These are phyloP conservation scores for Cafeteria roenbergensis DNA, from an alignment of 108 stramenopile genomes.

Conservation along the genomic window DNA sequence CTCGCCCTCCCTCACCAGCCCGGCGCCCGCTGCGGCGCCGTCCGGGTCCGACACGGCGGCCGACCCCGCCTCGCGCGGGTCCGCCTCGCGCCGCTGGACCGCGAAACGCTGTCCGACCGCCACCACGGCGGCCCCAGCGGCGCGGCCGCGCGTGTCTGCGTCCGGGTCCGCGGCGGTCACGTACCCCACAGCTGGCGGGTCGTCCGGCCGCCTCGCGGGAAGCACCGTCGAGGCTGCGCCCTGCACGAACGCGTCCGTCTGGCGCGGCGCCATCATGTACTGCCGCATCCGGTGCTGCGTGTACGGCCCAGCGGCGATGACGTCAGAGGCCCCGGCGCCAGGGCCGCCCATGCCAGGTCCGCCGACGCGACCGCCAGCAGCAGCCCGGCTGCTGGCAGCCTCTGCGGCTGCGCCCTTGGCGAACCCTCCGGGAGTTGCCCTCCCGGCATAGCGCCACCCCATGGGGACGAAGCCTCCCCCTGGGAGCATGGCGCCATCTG, in stretches of 20 bases:
- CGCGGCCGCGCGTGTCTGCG: too few relatives aligned
- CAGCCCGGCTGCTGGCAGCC: too few relatives aligned
- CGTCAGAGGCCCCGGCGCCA: too few relatives aligned
- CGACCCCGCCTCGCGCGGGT: background rate
- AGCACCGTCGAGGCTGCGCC: background rate
- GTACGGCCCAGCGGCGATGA: background rate
- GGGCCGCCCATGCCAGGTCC: background rate
- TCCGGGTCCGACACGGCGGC: background rate
- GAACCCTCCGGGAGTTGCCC: background rate
- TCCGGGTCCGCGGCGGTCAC: too few relatives aligned
- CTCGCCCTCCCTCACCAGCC: background rate
- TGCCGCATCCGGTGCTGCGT: constrained; percentile 9
- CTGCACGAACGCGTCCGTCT: background rate
- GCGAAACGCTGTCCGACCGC: background rate
- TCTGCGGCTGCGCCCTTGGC: too few relatives aligned
- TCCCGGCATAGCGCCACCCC: too few relatives aligned
- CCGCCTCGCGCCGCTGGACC: background rate
- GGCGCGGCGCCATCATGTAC: constrained; percentile 9
- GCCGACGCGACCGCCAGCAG: too few relatives aligned
- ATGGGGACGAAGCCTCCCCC: background rate
- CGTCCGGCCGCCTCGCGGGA: background rate
- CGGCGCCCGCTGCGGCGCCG: background rate
- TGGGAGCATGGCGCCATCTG: too few relatives aligned
- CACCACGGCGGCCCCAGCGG: background rate
- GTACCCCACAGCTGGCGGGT: background rate